Evolutionary conservation across 2,329 filamentous ascomycete species (phyloP), one percentile per base, ranked within the genome.

Genomic region (Penicillium verrucosum): DNA sequence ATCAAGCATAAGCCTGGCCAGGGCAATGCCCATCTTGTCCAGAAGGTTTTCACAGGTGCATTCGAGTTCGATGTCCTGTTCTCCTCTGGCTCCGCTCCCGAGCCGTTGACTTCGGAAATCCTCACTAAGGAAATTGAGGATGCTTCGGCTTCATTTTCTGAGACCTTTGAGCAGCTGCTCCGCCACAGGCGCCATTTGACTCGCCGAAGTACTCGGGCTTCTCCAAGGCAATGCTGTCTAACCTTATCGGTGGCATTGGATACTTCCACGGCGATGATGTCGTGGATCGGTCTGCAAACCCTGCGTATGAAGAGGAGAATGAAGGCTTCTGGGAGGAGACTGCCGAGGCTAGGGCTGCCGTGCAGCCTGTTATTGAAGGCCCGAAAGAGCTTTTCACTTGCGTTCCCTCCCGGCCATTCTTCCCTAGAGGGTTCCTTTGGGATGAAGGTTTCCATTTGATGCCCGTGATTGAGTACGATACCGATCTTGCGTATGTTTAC

Each of bases 391-490:
- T 99, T 2, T 97, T 92, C 72, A 95, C 92, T 7, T 90, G 87
- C 66, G 88, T 97, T 55, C 94, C 94, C 0, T 97, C 93, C 9
- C 82, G 94, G 5, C 90, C 94, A 0, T 99, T 99, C 79, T 99
- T 99, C 76, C 94, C 94, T 1, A 84, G 94, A 59, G 94, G 94
- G 0, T 99, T 99, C 73, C 81, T 97, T 4, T 99, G 94, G 94
- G 94, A 99, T 67, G 94, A 99, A 73, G 94, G 94, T 0, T 99
- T 97, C 76, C 94, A 99, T 69, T 80, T 99, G 36, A 80, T 96
- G 46, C 92, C 92, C 1, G 87, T 99, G 52, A 83, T 91, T 21
- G 93, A 99, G 63, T 99, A 92, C 89, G 94, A 99, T 71, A 85
- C 92, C 51, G 92, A 97, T 69, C 82, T 97, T 50, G 87, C 90